Base-by-base conservation (phyloP, 2,329 filamentous ascomycete species). In the Coniochaeta sp. region DNA sequence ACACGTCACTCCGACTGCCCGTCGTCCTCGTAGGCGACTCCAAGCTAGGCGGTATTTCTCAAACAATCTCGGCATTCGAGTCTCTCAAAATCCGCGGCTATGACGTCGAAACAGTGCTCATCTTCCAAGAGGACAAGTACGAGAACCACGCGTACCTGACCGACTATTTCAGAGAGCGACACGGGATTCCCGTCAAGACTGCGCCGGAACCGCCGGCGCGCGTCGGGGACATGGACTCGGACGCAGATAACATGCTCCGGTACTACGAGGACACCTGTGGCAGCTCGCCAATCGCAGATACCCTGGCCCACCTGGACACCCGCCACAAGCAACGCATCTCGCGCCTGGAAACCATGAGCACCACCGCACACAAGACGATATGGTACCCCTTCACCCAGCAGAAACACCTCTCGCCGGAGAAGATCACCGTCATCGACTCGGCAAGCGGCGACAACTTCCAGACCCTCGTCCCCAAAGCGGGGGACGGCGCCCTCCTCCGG, bases 371-470 rank as follows among this genome's bases (percentile, higher is more conserved):
- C 60, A 70, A 81, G 11, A 78, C 77, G 2, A 91, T 96, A 40
- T 96, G 91, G 91, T 93, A 93, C 66, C 91, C 91, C 0, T 96
- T 96, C 67, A 93, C 90, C 0, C 91, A 96, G 66, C 91, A 96
- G 63, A 84, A 84, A 44, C 78, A 82, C 57, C 77, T 90, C 64
- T 76, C 78, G 0, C 72, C 83, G 6, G 73, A 84, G 1, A 84
- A 85, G 16, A 90, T 96, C 54, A 81, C 86, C 0, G 81, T 86
- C 0, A 92, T 96, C 60, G 91, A 96, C 70, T 93, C 90, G 0
- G 91, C 91, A 0, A 82, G 89, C 61, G 89, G 88, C 8, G 90
- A 93, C 68, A 86, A 85, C 69, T 96, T 95, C 71, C 88, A 93
- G 68, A 87, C 86, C 0, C 64, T 66, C 12, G 26, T 22, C 24